These are phyloP conservation scores for Chalaropsis ovoidea DNA, from an alignment of 2,329 filamentous ascomycete species.

Conservation along the genomic window DNA sequence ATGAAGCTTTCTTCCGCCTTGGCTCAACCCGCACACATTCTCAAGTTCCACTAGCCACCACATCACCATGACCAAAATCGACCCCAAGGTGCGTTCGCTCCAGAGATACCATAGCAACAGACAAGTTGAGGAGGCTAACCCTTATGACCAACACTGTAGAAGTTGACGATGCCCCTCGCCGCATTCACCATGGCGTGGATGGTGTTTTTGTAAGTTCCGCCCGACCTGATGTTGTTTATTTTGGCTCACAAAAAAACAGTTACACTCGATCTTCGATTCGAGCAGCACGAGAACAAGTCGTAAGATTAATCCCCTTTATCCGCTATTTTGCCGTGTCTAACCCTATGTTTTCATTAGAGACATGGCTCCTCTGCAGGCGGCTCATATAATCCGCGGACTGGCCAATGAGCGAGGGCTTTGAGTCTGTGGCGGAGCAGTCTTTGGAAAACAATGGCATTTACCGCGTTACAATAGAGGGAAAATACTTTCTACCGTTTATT, in stretches of 20 bases:
- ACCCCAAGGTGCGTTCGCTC: slow-evolving; percentile 24
- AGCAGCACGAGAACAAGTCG: slow-evolving; percentile 33
- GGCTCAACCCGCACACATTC: not conserved
- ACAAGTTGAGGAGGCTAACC: not conserved
- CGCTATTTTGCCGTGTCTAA: not conserved
- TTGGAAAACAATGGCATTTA: too few species aligned
- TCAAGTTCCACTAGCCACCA: not conserved
- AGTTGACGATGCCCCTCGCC: slow-evolving; percentile 40
- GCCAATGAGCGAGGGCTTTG: not conserved
- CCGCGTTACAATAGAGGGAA: too few species aligned
- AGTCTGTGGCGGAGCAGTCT: too few species aligned
- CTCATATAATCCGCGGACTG: slow-evolving; percentile 19
- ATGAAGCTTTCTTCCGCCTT: not conserved
- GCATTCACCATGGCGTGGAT: slow-evolving; percentile 46
- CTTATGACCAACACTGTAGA: slow-evolving; percentile 20
- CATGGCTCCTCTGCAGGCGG: slow-evolving; percentile 1
- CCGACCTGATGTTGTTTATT: not conserved
- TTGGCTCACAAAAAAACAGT: slow-evolving; percentile 27
- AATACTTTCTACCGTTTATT: not conserved
- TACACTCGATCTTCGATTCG: slow-evolving; percentile 38
- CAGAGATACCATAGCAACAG: not conserved
- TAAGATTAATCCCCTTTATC: slow-evolving; percentile 26
- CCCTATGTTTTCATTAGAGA: slow-evolving; percentile 11
- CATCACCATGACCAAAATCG: slow-evolving; percentile 24
- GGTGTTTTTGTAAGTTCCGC: slow-evolving; percentile 37